Conservation (phyloP, 2,329 filamentous ascomycete genomes). For the Diaporthe caulivora region DNA sequence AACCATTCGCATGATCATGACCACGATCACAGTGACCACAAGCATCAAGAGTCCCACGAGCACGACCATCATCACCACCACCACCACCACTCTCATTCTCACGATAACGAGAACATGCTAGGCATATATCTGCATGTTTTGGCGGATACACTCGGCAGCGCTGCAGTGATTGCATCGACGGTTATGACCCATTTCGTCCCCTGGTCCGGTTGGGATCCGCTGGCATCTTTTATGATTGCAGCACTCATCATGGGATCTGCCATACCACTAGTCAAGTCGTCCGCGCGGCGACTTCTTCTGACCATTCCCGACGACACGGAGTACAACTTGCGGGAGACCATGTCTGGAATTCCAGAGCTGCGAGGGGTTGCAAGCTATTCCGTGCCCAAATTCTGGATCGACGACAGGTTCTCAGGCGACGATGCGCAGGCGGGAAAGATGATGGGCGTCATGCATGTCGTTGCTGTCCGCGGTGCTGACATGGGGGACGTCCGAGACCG, state of each 20-base stretch:
- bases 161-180: constrained; percentile 94
- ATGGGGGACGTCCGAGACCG: constrained; percentile 86
- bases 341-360: constrained; percentile 85
- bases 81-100: constrained; percentile 61
- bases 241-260: constrained; percentile 94
- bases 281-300: constrained; percentile 84
- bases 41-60: constrained; percentile 56
- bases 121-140: constrained; percentile 97
- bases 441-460: constrained; percentile 87
- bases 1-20: constrained; percentile 48
- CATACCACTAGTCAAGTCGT: constrained; percentile 86
- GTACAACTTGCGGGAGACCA: constrained; percentile 86
- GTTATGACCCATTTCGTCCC: constrained; percentile 86
- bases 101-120: constrained; percentile 97
- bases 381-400: constrained; percentile 92
- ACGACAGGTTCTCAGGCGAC: constrained; percentile 69
- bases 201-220: constrained; percentile 94
- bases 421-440: constrained; percentile 64
- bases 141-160: constrained; percentile 93
- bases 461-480: constrained; percentile 78
- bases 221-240: constrained; percentile 94
- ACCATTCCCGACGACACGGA: constrained; percentile 88
- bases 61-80: constrained; percentile 46
- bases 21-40: constrained; percentile 54
- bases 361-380: constrained; percentile 88